These are phyloP conservation scores for Vachellia collinsii DNA, from an alignment of 306 rosid genomes.

Conservation along the genomic window DNA sequence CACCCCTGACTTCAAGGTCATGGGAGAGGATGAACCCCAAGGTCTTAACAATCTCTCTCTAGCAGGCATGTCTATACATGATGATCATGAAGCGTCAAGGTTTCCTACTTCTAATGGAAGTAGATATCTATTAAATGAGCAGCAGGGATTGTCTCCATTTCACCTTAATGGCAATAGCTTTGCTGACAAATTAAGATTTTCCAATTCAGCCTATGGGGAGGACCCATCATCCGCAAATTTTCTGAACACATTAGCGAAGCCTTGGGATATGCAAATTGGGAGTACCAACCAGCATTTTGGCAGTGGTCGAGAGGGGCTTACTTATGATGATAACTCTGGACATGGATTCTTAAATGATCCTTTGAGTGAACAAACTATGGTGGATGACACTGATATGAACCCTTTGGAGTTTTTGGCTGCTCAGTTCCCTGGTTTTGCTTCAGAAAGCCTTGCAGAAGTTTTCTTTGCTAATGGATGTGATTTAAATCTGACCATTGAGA, in stretches of 20 bases:
- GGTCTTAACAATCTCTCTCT: constrained; percentile 70
- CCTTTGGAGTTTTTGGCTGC: constrained; percentile 82
- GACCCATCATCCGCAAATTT: constrained; percentile 66
- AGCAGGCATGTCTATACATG: constrained; percentile 71
- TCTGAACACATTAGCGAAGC: constrained; percentile 58
- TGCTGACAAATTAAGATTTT: constrained; percentile 64
- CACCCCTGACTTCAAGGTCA: constrained; percentile 91
- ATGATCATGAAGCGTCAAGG: constrained; percentile 56
- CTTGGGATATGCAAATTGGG: constrained; percentile 76
- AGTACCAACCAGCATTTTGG: constrained; percentile 53
- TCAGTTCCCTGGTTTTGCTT: constrained; percentile 91
- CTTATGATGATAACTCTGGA: constrained; percentile 62
- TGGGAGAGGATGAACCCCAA: constrained; percentile 80
- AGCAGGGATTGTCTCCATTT: constrained; percentile 52
- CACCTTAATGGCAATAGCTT: constrained; percentile 57
- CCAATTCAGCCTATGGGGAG: constrained; percentile 64
- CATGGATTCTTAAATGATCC: constrained; percentile 68
- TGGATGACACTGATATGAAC: constrained; percentile 66
- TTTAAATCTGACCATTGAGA: constrained; percentile 79
- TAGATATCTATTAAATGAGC: constrained; percentile 66
- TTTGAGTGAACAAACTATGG: constrained; percentile 60
- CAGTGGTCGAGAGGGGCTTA: constrained; percentile 57
- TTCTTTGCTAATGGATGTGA: constrained; percentile 85
- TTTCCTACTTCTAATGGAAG: constrained; percentile 63
- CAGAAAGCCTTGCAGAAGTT: constrained; percentile 91